Evolutionary conservation across 495 filamentous ascomycete genomes (phyloP), one percentile per base, ranked within the genome.

Genomic region (Hypoxylon rickii): DNA sequence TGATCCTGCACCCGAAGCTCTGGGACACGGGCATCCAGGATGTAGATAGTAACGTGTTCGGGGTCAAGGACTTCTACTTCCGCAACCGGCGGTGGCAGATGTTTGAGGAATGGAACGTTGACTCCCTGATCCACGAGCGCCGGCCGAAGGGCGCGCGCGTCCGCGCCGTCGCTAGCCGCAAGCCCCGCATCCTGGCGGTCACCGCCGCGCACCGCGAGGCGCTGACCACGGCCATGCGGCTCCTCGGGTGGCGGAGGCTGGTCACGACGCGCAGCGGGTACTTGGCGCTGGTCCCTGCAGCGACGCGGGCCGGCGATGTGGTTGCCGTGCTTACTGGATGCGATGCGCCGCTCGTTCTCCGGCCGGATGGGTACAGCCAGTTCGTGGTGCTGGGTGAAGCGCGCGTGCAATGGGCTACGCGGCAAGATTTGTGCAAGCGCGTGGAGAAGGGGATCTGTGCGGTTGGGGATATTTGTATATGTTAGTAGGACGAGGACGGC

Each of bases 31-130:
- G 53, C 1, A 50, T 57, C 38, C 44, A 38, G 20, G 37, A 19
- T n/a, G 31, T 57, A 8, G 53, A 57, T 32, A n/a, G 16, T 31
- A 57, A 50, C 21, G 22, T 57, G 29, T 57, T 57, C 45, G 53
- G 53, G 31, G 11, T 57, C 5, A 57, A 57, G 29, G 53, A 57
- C 53, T 50, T 57, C 53, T 50, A 44, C 44, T 44, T 16, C 16
- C 53, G 53, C 29, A 57, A 57, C 18, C 44, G 44, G 1, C 11
- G 26, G 6, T 31, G 46, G 24, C 22, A 33, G 12, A 20, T 38
- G 7, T 42, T 51, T 17, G 21, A 26, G 13, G 36, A 16, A 2
- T 41, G 36, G 36, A 3, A 22, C 7, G 2, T 51, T 11, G 22
- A 41, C 15, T 3, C 15, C 3, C 13, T 51, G 10, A 51, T 51